Evolutionary conservation across 805 yeast genomes (phyloP), one percentile per base, ranked within the genome.

Genomic region (Kodamaea lidongshanica): DNA sequence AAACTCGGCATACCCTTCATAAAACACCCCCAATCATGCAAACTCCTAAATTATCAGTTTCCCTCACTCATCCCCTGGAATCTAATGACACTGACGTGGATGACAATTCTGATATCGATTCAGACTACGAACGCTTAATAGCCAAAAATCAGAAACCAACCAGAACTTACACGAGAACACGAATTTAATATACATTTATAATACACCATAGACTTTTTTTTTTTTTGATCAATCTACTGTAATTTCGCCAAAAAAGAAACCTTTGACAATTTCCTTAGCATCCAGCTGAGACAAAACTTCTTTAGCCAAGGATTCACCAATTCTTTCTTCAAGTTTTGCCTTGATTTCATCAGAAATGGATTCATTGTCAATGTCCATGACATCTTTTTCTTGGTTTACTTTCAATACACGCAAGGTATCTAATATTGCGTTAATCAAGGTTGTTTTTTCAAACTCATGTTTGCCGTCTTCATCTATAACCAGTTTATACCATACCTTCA

Each of bases 401-500:
- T 65, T 61, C 39, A 82, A 58, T 16, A 61, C 65, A 30, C 67
- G 55, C 37, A 82, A 63, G 27, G 79, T 72, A 15, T 72, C 77
- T 6, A 85, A 41, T 7, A 73, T 65, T 10, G 68, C 64, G 6
- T 50, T 52, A 2, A 71, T 52, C 32, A 82, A 59, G 11, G 69
- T 52, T 7, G 58, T 53, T 27, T 62, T 65, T 36, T 79, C 84
- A 19, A 39, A 45, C 2, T 51, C 61, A 16, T 65, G 62, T 12
- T 58, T 58, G 15, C 66, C 55, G 19, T 55, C 49, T 15, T 50
- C 58, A 25, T 55, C 67, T 25, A 79, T 58, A 2, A 81, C 79
- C 36, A 73, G 67, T 28, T 62, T 65, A 10, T 76, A 65, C 98
- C 98, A 92, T 34, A 78, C 74, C 40, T 77, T 72, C 37, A 89